Evolutionary conservation across 2,329 filamentous ascomycete species (phyloP).

Genomic region (Blumeria graminis): DNA sequence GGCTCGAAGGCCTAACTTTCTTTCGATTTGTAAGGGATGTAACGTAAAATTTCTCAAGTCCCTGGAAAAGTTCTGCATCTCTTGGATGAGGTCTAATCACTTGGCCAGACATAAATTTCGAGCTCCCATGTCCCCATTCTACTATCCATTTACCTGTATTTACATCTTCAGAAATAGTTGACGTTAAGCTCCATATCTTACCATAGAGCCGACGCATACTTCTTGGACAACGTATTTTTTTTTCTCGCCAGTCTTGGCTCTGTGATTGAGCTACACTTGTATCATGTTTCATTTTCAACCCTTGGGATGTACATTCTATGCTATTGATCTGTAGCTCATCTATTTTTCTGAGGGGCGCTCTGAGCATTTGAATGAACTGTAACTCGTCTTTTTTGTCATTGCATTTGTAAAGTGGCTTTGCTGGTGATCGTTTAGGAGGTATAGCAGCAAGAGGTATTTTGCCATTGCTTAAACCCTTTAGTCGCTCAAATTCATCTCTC

Average conservation of each 20-base stretch:
- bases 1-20: too few relatives aligned
- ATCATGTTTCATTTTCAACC: background rate
- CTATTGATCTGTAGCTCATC: background rate
- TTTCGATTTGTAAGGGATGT: background rate
- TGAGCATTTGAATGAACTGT: constrained; percentile 2
- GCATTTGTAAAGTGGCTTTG: background rate
- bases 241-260: constrained; percentile 2
- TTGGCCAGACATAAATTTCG: constrained; percentile 14
- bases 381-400: background rate
- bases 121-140: constrained; percentile 22
- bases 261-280: constrained; percentile 6
- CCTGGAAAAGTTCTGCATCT: constrained; percentile 25
- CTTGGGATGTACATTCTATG: background rate
- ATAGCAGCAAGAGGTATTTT: constrained; percentile 3
- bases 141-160: constrained; percentile 15
- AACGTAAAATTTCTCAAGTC: constrained; percentile 14
- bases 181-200: constrained; percentile 20
- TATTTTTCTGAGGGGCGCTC: constrained; percentile 1
- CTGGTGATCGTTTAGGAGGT: constrained; percentile 8
- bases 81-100: constrained; percentile 7
- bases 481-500: constrained; percentile 27
- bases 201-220: constrained; percentile 25
- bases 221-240: constrained; percentile 9
- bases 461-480: constrained; percentile 23
- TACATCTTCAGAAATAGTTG: constrained; percentile 18